Conservation (phyloP, 2,329 filamentous ascomycete species). For the Phoma herbarum region DNA sequence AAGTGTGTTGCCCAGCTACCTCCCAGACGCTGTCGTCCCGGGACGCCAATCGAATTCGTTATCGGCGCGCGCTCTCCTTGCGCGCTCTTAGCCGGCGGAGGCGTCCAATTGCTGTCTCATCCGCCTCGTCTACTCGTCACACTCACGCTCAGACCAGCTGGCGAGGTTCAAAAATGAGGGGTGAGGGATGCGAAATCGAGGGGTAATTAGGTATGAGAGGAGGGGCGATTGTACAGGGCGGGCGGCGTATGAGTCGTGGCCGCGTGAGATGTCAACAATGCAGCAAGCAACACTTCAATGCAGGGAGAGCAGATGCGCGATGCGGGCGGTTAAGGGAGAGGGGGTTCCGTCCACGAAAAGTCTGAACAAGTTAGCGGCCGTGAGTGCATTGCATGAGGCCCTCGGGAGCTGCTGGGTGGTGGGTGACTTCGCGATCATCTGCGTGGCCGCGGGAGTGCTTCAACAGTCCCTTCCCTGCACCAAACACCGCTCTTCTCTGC, state of each 20-base stretch:
- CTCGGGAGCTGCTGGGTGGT: slow-evolving; percentile 21
- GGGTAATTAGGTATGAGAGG: slow-evolving; percentile 21
- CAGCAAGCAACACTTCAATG: slow-evolving; percentile 24
- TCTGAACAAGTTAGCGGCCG: slow-evolving; percentile 31
- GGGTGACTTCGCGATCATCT: slow-evolving; percentile 16
- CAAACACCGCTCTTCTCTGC: slow-evolving; percentile 30
- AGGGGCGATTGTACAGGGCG: slow-evolving; percentile 17
- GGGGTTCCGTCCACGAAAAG: slow-evolving; percentile 29
- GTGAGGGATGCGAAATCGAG: slow-evolving; percentile 22
- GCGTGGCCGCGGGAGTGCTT: slow-evolving; percentile 16
- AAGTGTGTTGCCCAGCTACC: slow-evolving; percentile 19
- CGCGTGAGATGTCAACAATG: slow-evolving; percentile 28
- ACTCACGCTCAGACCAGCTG: slow-evolving; percentile 40
- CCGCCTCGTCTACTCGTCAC: slow-evolving; percentile 42
- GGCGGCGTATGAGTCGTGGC: slow-evolving; percentile 20
- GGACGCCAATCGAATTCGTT: slow-evolving; percentile 30
- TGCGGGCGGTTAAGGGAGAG: slow-evolving; percentile 27
- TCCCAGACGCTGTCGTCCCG: slow-evolving; percentile 16
- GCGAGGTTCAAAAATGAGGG: slow-evolving; percentile 31
- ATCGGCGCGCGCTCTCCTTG: slow-evolving; percentile 34
- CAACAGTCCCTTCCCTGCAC: slow-evolving; percentile 10
- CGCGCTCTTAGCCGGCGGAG: slow-evolving; percentile 36
- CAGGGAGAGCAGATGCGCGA: slow-evolving; percentile 30
- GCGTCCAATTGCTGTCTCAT: slow-evolving; percentile 35
- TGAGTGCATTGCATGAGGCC: slow-evolving; percentile 30